Base-by-base conservation (phyloP, 768 basidiomycete genomes). In the Calocybe gangraenosa region DNA sequence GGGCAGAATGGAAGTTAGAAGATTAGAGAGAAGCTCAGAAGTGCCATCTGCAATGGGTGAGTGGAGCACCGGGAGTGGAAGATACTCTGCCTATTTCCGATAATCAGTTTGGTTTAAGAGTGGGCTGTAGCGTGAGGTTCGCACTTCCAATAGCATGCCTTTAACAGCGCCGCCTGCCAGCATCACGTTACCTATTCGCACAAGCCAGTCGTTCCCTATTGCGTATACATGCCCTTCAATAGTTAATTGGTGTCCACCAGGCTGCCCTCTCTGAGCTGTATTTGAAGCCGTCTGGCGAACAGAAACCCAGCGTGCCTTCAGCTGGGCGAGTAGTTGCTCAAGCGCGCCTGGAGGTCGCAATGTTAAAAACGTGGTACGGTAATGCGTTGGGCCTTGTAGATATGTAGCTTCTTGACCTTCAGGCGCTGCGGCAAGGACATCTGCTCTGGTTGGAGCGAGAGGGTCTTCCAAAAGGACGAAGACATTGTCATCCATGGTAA, bases 81-180 rank as follows among this genome's bases (percentile, higher is more conserved):
- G 76, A 59, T 91, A 92, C 60, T 92, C 88, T 6, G 86, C 88
- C 88, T 89, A n/a, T 13, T 28, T 6, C 33, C 42, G 43, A 22
- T 6, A n/a, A 6, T 44, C 32, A 46, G 19, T 2, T 30, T 31
- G 10, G 17, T 42, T 23, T 11, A 28, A 28, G 11, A 28, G 25
- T 43, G 45, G 37, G 15, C 15, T 7, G 22, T 10, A 35, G 34
- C 7, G 14, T 6, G 13, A 9, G 18, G 34, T 3, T 44, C 40
- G 48, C 47, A 87, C 88, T 79, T 92, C 88, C 20, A 92, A 68
- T 32, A 92, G 69, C 84, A 92, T 87, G n/a, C 88, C 88, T 56
- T 82, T 87, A 3, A 85, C 71, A 5, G 78, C 78, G 23, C 87
- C 87, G 17, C 87, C 86, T 17, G 84, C 77, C 15, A 88, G 67